phyloP scores from a whole-genome alignment of 2,329 filamentous ascomycete genomes.

The Penicillium sp. region DNA sequence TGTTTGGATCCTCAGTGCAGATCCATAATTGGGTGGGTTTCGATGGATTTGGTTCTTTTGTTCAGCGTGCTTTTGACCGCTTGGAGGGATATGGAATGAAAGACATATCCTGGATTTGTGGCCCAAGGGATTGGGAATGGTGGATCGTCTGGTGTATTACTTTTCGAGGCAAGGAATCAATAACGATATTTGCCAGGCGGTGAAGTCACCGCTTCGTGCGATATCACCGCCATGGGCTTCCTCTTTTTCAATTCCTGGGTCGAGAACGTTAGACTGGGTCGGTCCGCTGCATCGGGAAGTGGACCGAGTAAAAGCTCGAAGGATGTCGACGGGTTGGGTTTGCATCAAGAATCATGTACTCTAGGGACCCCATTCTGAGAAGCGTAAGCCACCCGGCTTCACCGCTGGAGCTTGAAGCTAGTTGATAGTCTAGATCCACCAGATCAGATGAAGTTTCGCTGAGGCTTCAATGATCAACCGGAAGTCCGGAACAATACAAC shows the following conservation, averaged over 20 bases:
- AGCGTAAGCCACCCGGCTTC: conserved; percentile 9
- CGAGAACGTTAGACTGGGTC: conserved; percentile 28
- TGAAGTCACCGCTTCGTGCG: conserved; percentile 19
- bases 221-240: conserved; percentile 4
- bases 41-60: conserved; percentile 4
- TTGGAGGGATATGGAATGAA: conserved; percentile 12
- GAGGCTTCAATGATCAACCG: conserved; percentile 17
- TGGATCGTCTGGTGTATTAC: conserved; percentile 4
- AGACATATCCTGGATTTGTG: conserved; percentile 3
- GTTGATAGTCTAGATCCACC: conserved; percentile 4
- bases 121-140: conserved; percentile 18
- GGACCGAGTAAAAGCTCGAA: conserved; percentile 20
- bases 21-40: conserved; percentile 16
- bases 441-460: conserved; percentile 8
- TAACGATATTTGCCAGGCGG: conserved; percentile 8
- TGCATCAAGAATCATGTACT: not conserved
- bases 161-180: conserved; percentile 9
- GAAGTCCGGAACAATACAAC: conserved; percentile 2
- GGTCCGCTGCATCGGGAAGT: conserved; percentile 35
- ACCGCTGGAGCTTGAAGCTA: conserved; percentile 9
- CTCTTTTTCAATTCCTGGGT: conserved; percentile 13
- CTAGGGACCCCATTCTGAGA: conserved; percentile 2
- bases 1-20: conserved; percentile 18
- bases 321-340: not conserved
- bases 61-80: conserved; percentile 5